phyloP scores from a whole-genome alignment of 108 stramenopile genomes.

The Fistulifera solaris region DNA sequence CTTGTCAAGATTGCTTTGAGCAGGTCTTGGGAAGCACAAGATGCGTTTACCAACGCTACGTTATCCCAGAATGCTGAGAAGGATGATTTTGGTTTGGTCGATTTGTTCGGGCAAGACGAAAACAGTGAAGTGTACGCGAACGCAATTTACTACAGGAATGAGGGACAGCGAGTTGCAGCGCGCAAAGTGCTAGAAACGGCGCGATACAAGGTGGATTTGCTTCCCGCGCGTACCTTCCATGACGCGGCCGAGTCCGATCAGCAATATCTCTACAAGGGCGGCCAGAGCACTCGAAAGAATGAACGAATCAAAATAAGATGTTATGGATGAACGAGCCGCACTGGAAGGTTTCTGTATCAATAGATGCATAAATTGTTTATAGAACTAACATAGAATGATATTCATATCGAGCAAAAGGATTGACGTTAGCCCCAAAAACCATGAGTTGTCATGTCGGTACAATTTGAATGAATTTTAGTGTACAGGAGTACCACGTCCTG shows the following conservation, averaged over 20 bases:
- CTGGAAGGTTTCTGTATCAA: no score
- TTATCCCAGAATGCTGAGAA: conserved; percentile 9
- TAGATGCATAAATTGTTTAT: no score
- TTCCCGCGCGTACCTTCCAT: conserved; percentile 47
- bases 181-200: conserved; percentile 23
- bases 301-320: conserved; percentile 67
- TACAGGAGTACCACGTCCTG: no score
- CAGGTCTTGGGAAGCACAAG: conserved; percentile 13
- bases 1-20: conserved; percentile 64
- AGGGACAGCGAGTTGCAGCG: conserved; percentile 50
- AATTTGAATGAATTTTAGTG: no score
- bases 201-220: conserved; percentile 52
- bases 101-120: conserved; percentile 17
- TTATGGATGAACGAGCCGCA: conserved; percentile 45
- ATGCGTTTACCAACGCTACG: conserved; percentile 42
- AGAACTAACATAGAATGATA: no score
- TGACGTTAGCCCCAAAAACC: no score
- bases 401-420: no score
- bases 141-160: conserved; percentile 76
- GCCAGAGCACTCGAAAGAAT: conserved; percentile 76
- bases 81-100: conserved; percentile 2
- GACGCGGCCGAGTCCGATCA: conserved; percentile 86
- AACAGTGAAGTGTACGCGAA: conserved; percentile 72
- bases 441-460: no score
- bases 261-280: conserved; percentile 88